Percentiles rank a stretch among this genome's conserved stretches.
phyloP scores from a whole-genome alignment of 1,284 basidiomycete genomes.

The Gymnopus androsaceus region DNA sequence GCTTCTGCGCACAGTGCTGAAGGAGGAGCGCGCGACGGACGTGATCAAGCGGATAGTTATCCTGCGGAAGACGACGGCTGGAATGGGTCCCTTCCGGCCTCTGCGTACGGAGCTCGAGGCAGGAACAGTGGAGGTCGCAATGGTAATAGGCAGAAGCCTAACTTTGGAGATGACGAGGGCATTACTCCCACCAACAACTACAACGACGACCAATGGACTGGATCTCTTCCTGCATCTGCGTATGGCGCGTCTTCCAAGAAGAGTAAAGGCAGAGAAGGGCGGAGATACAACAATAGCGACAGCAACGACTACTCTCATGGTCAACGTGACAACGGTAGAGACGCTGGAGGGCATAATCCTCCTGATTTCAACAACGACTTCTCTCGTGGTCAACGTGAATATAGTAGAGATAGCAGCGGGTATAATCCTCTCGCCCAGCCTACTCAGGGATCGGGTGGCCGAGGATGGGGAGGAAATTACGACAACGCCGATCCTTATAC shows the following conservation, averaged over 20 bases:
- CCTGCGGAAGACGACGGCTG: not conserved
- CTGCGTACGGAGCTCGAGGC: not conserved
- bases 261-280: not conserved
- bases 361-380: not conserved
- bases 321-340: not conserved
- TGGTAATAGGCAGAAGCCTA: not conserved
- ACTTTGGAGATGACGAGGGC: not conserved
- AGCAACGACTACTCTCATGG: too few relatives aligned
- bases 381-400: not conserved
- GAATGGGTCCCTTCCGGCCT: not conserved
- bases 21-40: not conserved
- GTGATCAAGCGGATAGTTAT: not conserved
- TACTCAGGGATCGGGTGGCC: too few relatives aligned
- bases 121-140: not conserved
- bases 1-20: not conserved
- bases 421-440: too few relatives aligned
- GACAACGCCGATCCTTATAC: too few relatives aligned
- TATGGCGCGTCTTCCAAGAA: not conserved
- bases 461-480: too few relatives aligned
- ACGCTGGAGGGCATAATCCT: not conserved
- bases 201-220: not conserved
- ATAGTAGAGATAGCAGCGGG: not conserved
- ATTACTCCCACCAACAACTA: not conserved
- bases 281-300: not conserved
- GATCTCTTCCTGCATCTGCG: constrained; percentile 1